A percentile compares a stretch with the other conserved stretches of the same genome.
These are phyloP conservation scores for Chlorella sp. DNA, from an alignment of 139 green algal species.

Conservation along the genomic window DNA sequence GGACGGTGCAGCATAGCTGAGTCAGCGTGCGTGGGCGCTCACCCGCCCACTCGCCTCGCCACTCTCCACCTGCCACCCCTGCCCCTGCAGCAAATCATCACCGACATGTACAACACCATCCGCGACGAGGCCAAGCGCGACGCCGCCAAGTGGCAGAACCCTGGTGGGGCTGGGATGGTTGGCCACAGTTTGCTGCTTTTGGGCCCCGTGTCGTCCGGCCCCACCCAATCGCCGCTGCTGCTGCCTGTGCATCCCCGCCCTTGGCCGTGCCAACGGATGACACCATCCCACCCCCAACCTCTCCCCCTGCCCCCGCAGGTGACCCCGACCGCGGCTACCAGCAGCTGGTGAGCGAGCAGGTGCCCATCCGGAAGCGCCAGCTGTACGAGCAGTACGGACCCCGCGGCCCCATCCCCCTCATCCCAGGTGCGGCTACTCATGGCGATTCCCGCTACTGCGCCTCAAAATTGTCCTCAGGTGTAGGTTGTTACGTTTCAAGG, in stretches of 20 bases:
- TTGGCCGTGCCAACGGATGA: too few species aligned
- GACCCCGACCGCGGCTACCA: constrained; percentile 64
- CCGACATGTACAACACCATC: constrained; percentile 58
- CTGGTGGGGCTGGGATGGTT: constrained; percentile 18
- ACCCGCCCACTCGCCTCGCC: too few species aligned
- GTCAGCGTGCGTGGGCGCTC: too few species aligned
- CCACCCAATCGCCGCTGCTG: too few species aligned
- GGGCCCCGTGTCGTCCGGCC: too few species aligned
- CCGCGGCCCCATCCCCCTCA: constrained; percentile 50
- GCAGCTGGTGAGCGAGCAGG: constrained; percentile 68
- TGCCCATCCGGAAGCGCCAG: constrained; percentile 64
- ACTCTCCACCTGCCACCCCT: background rate
- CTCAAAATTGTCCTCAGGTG: too few species aligned
- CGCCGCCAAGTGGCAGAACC: constrained; percentile 60
- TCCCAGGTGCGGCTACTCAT: constrained; percentile 40
- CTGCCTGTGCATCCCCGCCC: too few species aligned
- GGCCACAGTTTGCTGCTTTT: too few species aligned
- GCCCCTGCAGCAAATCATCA: constrained; percentile 55
- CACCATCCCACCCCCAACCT: too few species aligned
- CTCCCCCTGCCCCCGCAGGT: constrained; percentile 15
- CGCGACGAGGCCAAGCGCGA: constrained; percentile 60
- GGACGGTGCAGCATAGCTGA: too few species aligned
- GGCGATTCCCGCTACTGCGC: too few species aligned
- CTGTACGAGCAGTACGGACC: constrained; percentile 67
- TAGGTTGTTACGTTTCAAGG: too few species aligned